These are phyloP conservation scores for Blastocystis sp. DNA, from an alignment of 352 stramenopile genomes.

Conservation along the genomic window DNA sequence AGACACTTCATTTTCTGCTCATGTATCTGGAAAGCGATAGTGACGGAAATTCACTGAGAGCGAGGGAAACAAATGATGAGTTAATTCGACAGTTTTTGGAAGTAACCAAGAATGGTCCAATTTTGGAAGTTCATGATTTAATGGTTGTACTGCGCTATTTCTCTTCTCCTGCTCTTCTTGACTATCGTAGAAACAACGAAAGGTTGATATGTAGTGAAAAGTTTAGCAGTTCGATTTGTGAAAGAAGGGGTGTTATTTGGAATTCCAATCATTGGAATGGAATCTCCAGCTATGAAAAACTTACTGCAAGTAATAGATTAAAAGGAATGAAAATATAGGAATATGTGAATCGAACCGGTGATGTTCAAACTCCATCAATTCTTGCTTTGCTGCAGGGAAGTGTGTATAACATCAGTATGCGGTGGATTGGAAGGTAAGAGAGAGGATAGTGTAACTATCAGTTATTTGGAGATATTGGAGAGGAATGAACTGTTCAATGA, in stretches of 20 bases:
- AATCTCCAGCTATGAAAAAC: neutral
- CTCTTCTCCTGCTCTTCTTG: neutral
- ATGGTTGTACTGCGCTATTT: slow-evolving; percentile 25
- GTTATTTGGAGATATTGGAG: neutral
- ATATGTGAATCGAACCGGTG: slow-evolving; percentile 10
- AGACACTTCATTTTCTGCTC: slow-evolving; percentile 1
- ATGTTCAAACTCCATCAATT: neutral
- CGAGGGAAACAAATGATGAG: neutral
- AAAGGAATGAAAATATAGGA: neutral
- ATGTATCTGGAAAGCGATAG: neutral
- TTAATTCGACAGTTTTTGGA: neutral
- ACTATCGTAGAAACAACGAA: neutral
- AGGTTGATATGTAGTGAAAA: neutral
- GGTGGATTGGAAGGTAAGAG: neutral
- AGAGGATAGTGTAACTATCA: neutral
- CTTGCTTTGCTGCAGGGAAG: neutral
- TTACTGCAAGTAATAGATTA: neutral
- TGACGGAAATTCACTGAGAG: neutral
- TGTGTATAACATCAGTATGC: neutral
- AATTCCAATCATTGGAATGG: neutral
- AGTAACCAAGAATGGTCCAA: neutral
- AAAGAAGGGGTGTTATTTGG: neutral
- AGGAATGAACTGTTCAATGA: neutral
- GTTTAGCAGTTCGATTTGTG: neutral
- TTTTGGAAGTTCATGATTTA: neutral